Percentiles rank a stretch among this genome's conserved stretches.
These are phyloP conservation scores for Elaeis oleifera DNA, from an alignment of 202 grass and related monocot species.

Conservation along the genomic window DNA sequence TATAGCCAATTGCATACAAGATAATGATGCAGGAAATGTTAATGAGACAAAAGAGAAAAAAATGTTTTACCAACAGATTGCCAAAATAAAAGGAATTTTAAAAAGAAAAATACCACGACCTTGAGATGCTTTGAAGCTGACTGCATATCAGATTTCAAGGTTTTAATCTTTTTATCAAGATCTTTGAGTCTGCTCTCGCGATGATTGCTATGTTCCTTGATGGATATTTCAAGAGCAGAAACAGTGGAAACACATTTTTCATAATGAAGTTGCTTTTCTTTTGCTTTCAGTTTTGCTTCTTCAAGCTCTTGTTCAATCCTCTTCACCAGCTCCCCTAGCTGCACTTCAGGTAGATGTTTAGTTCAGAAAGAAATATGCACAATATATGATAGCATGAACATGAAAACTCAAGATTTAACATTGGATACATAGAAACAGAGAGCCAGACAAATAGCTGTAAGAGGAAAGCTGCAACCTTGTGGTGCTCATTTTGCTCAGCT, in stretches of 20 bases:
- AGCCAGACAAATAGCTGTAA: no score
- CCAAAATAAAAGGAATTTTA: not conserved
- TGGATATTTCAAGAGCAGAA: slow-evolving; percentile 58
- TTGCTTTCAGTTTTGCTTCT: slow-evolving; percentile 46
- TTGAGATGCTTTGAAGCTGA: slow-evolving; percentile 71
- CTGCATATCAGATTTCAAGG: slow-evolving; percentile 81
- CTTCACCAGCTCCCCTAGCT: slow-evolving; percentile 85
- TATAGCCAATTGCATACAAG: no score
- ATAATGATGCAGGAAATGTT: no score
- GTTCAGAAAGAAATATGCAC: no score
- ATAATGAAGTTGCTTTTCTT: slow-evolving; percentile 52
- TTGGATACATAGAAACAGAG: no score
- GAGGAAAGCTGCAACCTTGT: slow-evolving; percentile 54
- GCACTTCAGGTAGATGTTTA: not conserved
- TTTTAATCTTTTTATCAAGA: slow-evolving; percentile 74
- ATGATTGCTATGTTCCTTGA: slow-evolving; percentile 69
- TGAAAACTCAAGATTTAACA: no score
- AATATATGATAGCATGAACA: no score
- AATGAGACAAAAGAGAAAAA: no score
- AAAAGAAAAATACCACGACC: slow-evolving; percentile 32
- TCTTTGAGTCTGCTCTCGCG: slow-evolving; percentile 77
- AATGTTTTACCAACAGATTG: no score
- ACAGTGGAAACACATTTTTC: slow-evolving; percentile 52
- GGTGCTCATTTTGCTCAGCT: slow-evolving; percentile 92
- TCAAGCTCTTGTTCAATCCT: slow-evolving; percentile 79